These are phyloP conservation scores for Ascosphaera acerosa DNA, from an alignment of 2,329 filamentous ascomycete genomes.

Conservation along the genomic window DNA sequence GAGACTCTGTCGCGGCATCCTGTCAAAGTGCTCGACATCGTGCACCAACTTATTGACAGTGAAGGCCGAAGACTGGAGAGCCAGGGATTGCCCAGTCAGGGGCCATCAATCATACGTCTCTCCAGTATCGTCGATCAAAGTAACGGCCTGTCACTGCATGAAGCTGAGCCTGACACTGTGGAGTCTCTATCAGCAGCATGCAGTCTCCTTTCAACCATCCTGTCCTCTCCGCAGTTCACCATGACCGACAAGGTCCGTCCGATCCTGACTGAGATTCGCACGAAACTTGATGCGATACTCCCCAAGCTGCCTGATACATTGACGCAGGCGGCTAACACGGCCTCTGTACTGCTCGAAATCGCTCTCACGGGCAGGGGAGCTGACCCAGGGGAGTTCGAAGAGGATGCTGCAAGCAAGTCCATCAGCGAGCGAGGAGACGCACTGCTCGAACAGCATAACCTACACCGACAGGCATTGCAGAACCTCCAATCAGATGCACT, in stretches of 20 bases:
- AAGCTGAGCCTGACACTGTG: slow-evolving; percentile 8
- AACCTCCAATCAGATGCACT: slow-evolving; percentile 17
- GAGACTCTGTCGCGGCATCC: slow-evolving; percentile 18
- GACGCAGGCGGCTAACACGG: slow-evolving; percentile 15
- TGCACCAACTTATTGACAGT: slow-evolving; percentile 17
- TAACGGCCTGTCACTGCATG: neutral
- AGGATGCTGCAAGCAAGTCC: slow-evolving; percentile 5
- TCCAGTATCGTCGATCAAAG: neutral
- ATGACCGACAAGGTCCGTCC: slow-evolving; percentile 10
- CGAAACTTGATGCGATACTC: slow-evolving; percentile 14
- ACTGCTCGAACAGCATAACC: slow-evolving; percentile 9
- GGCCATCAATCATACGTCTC: neutral
- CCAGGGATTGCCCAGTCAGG: neutral
- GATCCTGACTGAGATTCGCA: slow-evolving; percentile 12
- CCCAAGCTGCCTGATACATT: slow-evolving; percentile 12
- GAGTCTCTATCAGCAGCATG: slow-evolving; percentile 18
- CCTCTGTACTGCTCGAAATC: slow-evolving; percentile 20
- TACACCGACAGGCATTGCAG: slow-evolving; percentile 16
- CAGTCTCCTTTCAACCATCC: slow-evolving; percentile 18
- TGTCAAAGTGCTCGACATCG: slow-evolving; percentile 16
- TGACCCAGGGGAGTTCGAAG: slow-evolving; percentile 6
- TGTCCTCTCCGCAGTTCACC: slow-evolving; percentile 18
- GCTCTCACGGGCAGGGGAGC: slow-evolving; percentile 8
- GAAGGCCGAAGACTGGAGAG: slow-evolving; percentile 9
- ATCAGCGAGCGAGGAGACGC: slow-evolving; percentile 11